Base-by-base conservation (phyloP, 176 grass and related monocot genomes). In the Poa annua region DNA sequence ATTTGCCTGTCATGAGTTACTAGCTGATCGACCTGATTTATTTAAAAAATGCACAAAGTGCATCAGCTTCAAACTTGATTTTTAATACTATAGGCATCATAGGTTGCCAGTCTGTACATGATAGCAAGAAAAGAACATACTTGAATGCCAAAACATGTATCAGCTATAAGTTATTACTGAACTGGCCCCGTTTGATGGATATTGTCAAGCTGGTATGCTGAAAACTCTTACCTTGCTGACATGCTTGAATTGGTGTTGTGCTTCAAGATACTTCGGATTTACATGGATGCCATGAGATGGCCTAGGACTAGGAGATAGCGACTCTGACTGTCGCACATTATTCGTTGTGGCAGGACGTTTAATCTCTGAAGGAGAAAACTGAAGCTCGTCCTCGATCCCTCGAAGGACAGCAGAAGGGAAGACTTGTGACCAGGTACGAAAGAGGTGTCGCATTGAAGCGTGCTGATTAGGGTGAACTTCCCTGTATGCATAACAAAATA, bases 251-350 rank as follows among this genome's bases (percentile, higher is more conserved):
- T 93, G 91, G 24, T 77, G 80, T 3, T 82, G 85, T 53, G 83
- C 88, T 70, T 99, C 93, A 60, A 96, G 77, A 57, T 96, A 99
- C 26, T 94, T 90, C 24, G 89, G 93, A 77, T 99, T 99, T 83
- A 99, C 91, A 88, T 99, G 97, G 82, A 99, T 99, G 60, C 85
- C 90, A 89, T 90, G 85, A 54, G 90, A 88, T 8, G 59, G 93
- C 21, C 86, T 77, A 82, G 97, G 89, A 71, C 86, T 77, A 80
- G 97, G 89, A 71, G 93, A 98, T 49, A 80, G 65, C 0, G 82
- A 83, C 67, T 91, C 86, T 72, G 83, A 86, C 29, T 83, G 90
- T 47, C 62, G 92, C 56, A 62, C 50, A 79, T 88, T 89, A 66
- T 71, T 44, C 15, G 20, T 38, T 80, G 86, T 35, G 13, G 85